Evolutionary conservation across 2,329 filamentous ascomycete species (phyloP).

Genomic region (Plenodomus tracheiphilus): DNA sequence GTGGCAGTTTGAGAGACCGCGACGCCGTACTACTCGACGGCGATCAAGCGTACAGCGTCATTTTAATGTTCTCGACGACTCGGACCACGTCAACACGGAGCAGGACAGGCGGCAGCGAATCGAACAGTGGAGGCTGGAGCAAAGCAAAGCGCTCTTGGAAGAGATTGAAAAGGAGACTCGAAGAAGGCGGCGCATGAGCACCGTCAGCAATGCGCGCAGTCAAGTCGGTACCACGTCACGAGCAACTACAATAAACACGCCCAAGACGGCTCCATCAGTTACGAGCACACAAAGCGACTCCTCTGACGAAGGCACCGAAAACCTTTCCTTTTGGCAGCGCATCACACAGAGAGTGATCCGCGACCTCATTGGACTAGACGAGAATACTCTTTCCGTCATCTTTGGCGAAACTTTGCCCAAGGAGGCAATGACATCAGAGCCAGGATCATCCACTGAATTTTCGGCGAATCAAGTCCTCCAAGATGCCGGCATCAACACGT

Average conservation of each 20-base stretch:
- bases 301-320: slow-evolving; percentile 51
- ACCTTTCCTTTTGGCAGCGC: slow-evolving; percentile 75
- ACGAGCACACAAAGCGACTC: slow-evolving; percentile 38
- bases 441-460: slow-evolving; percentile 11
- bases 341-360: slow-evolving; percentile 85
- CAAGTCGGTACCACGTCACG: slow-evolving; percentile 25
- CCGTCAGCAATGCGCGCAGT: slow-evolving; percentile 53
- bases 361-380: slow-evolving; percentile 89
- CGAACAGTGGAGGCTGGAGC: slow-evolving; percentile 88
- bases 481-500: slow-evolving; percentile 29
- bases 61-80: slow-evolving; percentile 59
- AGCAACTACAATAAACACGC: slow-evolving; percentile 9
- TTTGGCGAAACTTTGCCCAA: slow-evolving; percentile 76
- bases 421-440: slow-evolving; percentile 24
- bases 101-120: slow-evolving; percentile 80
- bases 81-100: slow-evolving; percentile 59
- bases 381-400: slow-evolving; percentile 79
- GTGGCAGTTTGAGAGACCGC: slow-evolving; percentile 83
- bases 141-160: slow-evolving; percentile 81
- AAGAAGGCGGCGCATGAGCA: slow-evolving; percentile 64
- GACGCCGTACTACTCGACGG: slow-evolving; percentile 54
- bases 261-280: slow-evolving; percentile 21
- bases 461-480: slow-evolving; percentile 23
- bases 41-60: slow-evolving; percentile 62
- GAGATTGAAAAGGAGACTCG: slow-evolving; percentile 87